Base-by-base conservation (phyloP, 768 basidiomycete genomes). In the Neoboletus brunneissimus region DNA sequence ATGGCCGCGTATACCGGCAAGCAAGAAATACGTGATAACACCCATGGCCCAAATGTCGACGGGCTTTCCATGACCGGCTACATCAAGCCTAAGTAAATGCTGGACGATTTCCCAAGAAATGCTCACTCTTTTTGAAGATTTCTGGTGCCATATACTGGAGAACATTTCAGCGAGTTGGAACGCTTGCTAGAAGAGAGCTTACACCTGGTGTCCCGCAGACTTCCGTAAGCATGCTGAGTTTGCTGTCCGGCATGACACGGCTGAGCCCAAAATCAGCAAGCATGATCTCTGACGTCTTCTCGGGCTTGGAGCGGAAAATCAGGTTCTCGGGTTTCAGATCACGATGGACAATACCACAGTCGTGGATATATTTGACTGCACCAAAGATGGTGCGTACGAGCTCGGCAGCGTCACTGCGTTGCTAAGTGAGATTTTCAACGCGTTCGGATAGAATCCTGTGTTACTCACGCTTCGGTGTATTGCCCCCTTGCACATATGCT, bases 321-420 rank as follows among this genome's bases (percentile, higher is more conserved):
- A 99, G 83, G 75, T 99, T 99, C 77, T 99, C 96, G 4, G 96
- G 96, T 74, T 99, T 99, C 58, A 99, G 76, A 68, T 99, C 95
- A 63, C 97, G 83, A 67, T 99, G 96, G 13, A 99, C 96, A 68
- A 99, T 94, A 16, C 91, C 94, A 55, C 85, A 80, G 34, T 84
- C 82, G 69, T 99, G 96, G 50, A 99, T 87, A 72, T 98, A 96
- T 60, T 88, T 81, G 58, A 98, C 95, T 15, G 94, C 88, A 49
- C 79, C 79, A 64, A 92, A 81, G 71, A 98, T 90, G 16, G 90
- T 94, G 52, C 91, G 85, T 8, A 99, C 81, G 48, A 99, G 86
- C 43, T 76, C 81, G 4, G 94, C 91, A 1, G 96, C 97, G 64
- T 99, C 96, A 48, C 91, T 94, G 41, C 64, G 16, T 74, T 73